Evolutionary conservation across 2,329 filamentous ascomycete species (phyloP).

Genomic region (Balansia obtecta): DNA sequence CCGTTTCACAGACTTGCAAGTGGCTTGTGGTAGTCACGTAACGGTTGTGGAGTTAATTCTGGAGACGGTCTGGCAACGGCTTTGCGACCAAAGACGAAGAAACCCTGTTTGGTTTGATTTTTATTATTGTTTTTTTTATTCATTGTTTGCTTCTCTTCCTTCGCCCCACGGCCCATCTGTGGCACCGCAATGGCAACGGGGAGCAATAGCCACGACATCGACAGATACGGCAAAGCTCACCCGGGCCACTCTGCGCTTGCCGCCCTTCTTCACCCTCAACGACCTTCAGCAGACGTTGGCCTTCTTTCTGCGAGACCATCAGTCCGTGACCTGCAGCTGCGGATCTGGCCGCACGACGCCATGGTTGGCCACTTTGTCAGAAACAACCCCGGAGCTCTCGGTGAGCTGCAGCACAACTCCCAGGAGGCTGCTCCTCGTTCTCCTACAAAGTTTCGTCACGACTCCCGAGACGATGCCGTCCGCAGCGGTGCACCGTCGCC

Average conservation of each 20-base stretch:
- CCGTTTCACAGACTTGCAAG: not conserved
- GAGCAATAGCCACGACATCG: constrained; percentile 3
- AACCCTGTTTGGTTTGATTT: not conserved
- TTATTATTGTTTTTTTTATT: not conserved
- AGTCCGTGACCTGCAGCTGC: not conserved
- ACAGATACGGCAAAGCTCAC: constrained; percentile 6
- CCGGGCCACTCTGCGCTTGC: constrained; percentile 15
- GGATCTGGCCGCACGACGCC: constrained; percentile 10
- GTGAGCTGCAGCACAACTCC: constrained; percentile 45
- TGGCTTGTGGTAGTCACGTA: not conserved
- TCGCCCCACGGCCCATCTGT: not conserved
- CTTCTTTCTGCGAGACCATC: not conserved
- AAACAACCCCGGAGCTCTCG: constrained; percentile 33
- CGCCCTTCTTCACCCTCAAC: constrained; percentile 37
- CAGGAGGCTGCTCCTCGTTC: constrained; percentile 28
- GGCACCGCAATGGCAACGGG: constrained; percentile 11
- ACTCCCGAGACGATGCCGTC: constrained; percentile 15
- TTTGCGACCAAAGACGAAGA: not conserved
- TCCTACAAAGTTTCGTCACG: constrained; percentile 25
- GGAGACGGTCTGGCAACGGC: not conserved
- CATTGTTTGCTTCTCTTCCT: not conserved
- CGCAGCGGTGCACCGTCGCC: constrained; percentile 1
- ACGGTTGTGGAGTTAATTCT: not conserved
- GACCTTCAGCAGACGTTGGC: constrained; percentile 30
- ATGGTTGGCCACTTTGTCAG: constrained; percentile 22